Evolutionary conservation across 768 basidiomycete genomes (phyloP).

Genomic region (Mycena amicta): DNA sequence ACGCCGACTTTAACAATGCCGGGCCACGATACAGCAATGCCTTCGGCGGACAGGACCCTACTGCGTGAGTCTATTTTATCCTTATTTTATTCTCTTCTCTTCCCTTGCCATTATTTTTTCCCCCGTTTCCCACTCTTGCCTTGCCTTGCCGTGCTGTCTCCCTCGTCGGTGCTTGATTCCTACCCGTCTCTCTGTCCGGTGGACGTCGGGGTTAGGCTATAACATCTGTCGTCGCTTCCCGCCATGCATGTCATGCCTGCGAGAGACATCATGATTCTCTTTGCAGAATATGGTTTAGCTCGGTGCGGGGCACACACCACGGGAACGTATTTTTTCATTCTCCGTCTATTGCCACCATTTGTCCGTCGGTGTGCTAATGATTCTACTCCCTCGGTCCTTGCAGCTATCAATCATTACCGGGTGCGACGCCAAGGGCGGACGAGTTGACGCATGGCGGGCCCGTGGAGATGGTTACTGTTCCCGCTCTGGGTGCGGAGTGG

Average conservation of each 20-base stretch:
- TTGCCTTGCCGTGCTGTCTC: no score
- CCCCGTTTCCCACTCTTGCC: no score
- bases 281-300: no score
- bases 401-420: slow-evolving; percentile 14
- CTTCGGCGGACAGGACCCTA: slow-evolving; percentile 43
- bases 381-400: neutral
- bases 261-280: no score
- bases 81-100: no score
- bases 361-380: no score
- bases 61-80: slow-evolving; percentile 45
- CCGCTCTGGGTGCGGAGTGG: slow-evolving; percentile 92
- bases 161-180: no score
- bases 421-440: slow-evolving; percentile 36
- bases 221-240: neutral
- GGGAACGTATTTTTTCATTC: no score
- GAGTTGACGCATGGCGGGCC: slow-evolving; percentile 42
- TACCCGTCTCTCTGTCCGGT: neutral
- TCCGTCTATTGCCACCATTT: no score
- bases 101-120: no score
- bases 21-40: slow-evolving; percentile 77
- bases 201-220: neutral
- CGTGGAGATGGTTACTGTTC: slow-evolving; percentile 91
- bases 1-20: slow-evolving; percentile 86
- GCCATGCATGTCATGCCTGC: no score
- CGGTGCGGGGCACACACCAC: no score